Conservation (phyloP, 768 basidiomycete genomes). For the Udeniomyces megalosporus region DNA sequence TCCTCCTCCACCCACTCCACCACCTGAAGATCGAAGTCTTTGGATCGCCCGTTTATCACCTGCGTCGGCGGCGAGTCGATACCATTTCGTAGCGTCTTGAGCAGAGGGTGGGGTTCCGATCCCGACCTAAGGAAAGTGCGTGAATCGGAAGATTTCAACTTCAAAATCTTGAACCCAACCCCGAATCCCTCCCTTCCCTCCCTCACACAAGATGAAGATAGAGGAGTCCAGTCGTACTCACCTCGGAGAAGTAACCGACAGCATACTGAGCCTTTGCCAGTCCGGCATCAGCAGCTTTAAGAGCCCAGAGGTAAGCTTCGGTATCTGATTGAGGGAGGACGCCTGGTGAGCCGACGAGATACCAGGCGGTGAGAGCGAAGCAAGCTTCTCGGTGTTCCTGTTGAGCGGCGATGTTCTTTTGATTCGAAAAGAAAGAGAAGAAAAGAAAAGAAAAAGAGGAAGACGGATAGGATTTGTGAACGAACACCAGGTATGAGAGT, state of each 20-base stretch:
- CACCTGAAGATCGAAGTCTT: slow-evolving; percentile 48
- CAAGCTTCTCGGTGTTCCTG: slow-evolving; percentile 94
- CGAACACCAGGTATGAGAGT: too few relatives aligned
- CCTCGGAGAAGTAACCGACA: slow-evolving; percentile 88
- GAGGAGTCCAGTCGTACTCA: slow-evolving; percentile 20
- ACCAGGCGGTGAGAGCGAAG: slow-evolving; percentile 97
- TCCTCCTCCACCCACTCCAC: slow-evolving; percentile 43
- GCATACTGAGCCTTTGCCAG: slow-evolving; percentile 95
- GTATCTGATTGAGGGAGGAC: slow-evolving; percentile 97
- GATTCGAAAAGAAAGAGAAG: not conserved
- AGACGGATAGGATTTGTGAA: too few relatives aligned
- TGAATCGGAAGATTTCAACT: too few relatives aligned
- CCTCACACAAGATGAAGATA: not conserved
- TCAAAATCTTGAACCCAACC: not conserved
- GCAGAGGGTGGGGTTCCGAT: slow-evolving; percentile 27
- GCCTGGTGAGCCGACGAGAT: slow-evolving; percentile 92
- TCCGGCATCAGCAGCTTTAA: slow-evolving; percentile 81
- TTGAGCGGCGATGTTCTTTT: slow-evolving; percentile 98
- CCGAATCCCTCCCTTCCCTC: too few relatives aligned
- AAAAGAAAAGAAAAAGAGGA: slow-evolving; percentile 8
- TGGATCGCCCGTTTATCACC: slow-evolving; percentile 88
- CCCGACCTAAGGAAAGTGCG: slow-evolving; percentile 58
- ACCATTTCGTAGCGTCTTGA: slow-evolving; percentile 48
- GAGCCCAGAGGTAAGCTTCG: slow-evolving; percentile 94
- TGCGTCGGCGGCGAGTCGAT: slow-evolving; percentile 73